A percentile compares a stretch with the other conserved stretches of the same genome.
Evolutionary conservation across 306 rosid genomes (phyloP).

Genomic region (Cucumis cinereus): DNA sequence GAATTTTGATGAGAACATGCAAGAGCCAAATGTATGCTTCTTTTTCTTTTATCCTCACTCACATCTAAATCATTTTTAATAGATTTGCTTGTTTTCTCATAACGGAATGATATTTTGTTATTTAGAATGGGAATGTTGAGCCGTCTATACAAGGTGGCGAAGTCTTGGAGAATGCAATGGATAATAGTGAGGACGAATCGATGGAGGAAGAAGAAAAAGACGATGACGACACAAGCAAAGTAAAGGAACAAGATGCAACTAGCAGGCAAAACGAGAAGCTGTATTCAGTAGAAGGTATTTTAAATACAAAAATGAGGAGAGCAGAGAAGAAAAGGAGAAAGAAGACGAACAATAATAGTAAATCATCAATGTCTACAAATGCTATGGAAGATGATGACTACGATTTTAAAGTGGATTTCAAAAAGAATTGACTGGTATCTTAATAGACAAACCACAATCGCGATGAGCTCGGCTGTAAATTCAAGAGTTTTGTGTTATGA

Average conservation of each 20-base stretch:
- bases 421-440: conserved; percentile 20
- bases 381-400: conserved; percentile 75
- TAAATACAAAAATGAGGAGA: conserved; percentile 51
- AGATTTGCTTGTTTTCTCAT: not conserved
- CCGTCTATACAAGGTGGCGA: conserved; percentile 28
- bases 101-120: not conserved
- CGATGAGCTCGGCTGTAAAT: not conserved
- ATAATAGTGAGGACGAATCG: conserved; percentile 27
- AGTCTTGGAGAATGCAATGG: conserved; percentile 14
- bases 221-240: conserved; percentile 16
- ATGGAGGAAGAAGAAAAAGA: conserved; percentile 31
- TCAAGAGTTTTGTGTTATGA: not conserved
- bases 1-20: conserved; percentile 33
- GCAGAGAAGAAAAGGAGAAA: conserved; percentile 81
- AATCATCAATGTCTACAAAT: conserved; percentile 25
- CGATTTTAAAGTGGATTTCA: conserved; percentile 69
- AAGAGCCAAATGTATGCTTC: conserved; percentile 45
- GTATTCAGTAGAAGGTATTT: conserved; percentile 66
- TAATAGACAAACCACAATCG: not conserved
- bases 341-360: conserved; percentile 23
- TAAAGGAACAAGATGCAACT: conserved; percentile 29
- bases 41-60: not conserved
- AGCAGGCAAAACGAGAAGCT: conserved; percentile 72
- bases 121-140: conserved; percentile 26
- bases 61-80: too few relatives aligned